Conservation (phyloP, 495 filamentous ascomycete genomes). For the Penicillium verhagenii region DNA sequence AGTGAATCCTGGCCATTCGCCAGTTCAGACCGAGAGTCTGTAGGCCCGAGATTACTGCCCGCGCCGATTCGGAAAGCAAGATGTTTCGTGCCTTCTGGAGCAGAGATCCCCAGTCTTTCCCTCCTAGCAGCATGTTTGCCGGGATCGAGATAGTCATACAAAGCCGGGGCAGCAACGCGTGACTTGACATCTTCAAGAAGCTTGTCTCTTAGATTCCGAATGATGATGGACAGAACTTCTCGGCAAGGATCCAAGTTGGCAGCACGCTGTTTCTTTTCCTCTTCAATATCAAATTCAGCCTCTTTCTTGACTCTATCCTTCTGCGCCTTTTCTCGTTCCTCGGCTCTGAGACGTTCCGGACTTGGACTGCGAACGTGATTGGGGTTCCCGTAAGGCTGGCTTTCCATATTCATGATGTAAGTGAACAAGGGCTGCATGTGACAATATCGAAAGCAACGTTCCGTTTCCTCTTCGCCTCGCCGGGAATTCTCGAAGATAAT, state of each 20-base stretch:
- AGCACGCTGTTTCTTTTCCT: slow-evolving; percentile 81
- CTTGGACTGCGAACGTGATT: slow-evolving; percentile 63
- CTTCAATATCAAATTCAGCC: slow-evolving; percentile 73
- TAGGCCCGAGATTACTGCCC: slow-evolving; percentile 60
- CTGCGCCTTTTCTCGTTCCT: slow-evolving; percentile 56
- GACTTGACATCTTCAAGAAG: slow-evolving; percentile 82
- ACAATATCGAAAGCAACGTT: slow-evolving; percentile 68
- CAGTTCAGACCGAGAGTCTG: slow-evolving; percentile 58
- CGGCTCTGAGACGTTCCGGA: slow-evolving; percentile 49
- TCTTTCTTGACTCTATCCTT: slow-evolving; percentile 60
- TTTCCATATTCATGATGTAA: slow-evolving; percentile 90
- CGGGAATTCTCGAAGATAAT: slow-evolving; percentile 78
- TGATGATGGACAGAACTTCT: slow-evolving; percentile 73
- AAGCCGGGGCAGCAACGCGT: slow-evolving; percentile 74
- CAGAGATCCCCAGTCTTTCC: slow-evolving; percentile 71
- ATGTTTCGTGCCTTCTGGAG: slow-evolving; percentile 57
- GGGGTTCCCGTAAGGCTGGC: slow-evolving; percentile 67
- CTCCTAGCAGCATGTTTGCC: slow-evolving; percentile 72
- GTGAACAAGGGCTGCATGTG: slow-evolving; percentile 82
- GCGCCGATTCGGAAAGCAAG: slow-evolving; percentile 46
- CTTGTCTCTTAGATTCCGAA: slow-evolving; percentile 78
- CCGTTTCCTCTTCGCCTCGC: slow-evolving; percentile 73
- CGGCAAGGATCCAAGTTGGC: slow-evolving; percentile 81
- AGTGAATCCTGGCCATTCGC: background rate
- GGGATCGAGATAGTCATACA: slow-evolving; percentile 84